These are phyloP conservation scores for Fusarium penzigii DNA, from an alignment of 2,329 filamentous ascomycete genomes.

Conservation along the genomic window DNA sequence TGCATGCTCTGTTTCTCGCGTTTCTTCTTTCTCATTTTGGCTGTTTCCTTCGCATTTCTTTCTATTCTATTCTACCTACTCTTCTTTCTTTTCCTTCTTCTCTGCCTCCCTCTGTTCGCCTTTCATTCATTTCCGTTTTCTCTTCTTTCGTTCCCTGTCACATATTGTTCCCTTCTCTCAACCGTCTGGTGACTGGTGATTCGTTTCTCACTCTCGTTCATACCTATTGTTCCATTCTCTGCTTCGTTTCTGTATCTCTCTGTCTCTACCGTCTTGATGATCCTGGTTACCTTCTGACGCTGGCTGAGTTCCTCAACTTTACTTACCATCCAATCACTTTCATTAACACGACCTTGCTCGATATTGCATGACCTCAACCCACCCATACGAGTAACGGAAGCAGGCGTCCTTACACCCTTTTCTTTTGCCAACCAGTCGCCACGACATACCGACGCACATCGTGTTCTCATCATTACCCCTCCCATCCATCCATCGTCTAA, in stretches of 20 bases:
- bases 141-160: slow-evolving; percentile 11
- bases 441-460: too few relatives aligned
- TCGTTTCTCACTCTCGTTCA: slow-evolving; percentile 20
- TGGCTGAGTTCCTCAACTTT: slow-evolving; percentile 27
- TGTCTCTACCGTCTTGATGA: slow-evolving; percentile 3
- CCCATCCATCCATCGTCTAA: neutral
- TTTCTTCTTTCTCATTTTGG: too few relatives aligned
- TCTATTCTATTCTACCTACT: too few relatives aligned
- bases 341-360: slow-evolving; percentile 8
- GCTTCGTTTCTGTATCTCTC: slow-evolving; percentile 10
- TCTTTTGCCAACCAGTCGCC: too few relatives aligned
- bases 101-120: slow-evolving; percentile 14
- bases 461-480: slow-evolving; percentile 10
- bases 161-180: slow-evolving; percentile 1
- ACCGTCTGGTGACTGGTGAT: slow-evolving; percentile 15
- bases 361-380: too few relatives aligned
- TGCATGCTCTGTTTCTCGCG: too few relatives aligned
- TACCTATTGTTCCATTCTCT: slow-evolving; percentile 7
- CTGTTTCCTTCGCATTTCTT: too few relatives aligned
- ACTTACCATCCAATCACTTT: slow-evolving; percentile 13
- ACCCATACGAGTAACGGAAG: too few relatives aligned
- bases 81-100: too few relatives aligned
- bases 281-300: slow-evolving; percentile 13
- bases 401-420: too few relatives aligned
- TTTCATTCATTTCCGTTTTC: neutral